Percentiles rank a stretch among this genome's conserved stretches.
These are phyloP conservation scores for Nicotiana undulata DNA, from an alignment of 257 asterid species.

Conservation along the genomic window DNA sequence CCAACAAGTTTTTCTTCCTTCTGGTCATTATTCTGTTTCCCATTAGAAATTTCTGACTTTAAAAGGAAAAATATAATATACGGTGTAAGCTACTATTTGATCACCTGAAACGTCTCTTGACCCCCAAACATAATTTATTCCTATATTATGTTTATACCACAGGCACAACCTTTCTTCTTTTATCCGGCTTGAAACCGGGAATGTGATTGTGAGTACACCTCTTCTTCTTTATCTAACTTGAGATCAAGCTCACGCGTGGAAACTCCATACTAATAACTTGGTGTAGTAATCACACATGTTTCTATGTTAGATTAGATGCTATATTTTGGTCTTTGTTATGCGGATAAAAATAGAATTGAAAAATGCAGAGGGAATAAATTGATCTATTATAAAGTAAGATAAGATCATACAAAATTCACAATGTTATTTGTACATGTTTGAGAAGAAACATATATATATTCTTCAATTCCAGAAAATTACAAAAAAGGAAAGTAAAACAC, in stretches of 20 bases:
- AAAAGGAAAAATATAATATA: no score
- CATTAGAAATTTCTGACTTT: not conserved
- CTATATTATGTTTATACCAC: no score
- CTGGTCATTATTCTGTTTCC: constrained; percentile 1
- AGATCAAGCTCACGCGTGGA: not conserved
- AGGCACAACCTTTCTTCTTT: no score
- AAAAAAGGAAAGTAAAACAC: not conserved
- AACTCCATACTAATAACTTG: not conserved
- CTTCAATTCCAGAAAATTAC: not conserved
- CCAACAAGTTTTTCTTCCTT: not conserved
- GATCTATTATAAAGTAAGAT: not conserved
- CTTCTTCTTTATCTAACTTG: not conserved
- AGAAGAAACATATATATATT: not conserved
- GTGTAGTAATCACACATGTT: not conserved
- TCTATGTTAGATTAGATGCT: not conserved
- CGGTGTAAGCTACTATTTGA: not conserved
- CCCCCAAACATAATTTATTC: no score
- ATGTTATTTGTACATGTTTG: constrained; percentile 5
- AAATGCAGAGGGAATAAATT: not conserved
- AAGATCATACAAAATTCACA: constrained; percentile 3
- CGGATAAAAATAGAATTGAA: not conserved
- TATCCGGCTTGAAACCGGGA: no score
- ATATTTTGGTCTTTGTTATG: not conserved
- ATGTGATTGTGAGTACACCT: no score
- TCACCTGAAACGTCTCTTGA: not conserved